These are phyloP conservation scores for Vickermania ingenoplastis DNA, from an alignment of 208 protist species.

Conservation along the genomic window DNA sequence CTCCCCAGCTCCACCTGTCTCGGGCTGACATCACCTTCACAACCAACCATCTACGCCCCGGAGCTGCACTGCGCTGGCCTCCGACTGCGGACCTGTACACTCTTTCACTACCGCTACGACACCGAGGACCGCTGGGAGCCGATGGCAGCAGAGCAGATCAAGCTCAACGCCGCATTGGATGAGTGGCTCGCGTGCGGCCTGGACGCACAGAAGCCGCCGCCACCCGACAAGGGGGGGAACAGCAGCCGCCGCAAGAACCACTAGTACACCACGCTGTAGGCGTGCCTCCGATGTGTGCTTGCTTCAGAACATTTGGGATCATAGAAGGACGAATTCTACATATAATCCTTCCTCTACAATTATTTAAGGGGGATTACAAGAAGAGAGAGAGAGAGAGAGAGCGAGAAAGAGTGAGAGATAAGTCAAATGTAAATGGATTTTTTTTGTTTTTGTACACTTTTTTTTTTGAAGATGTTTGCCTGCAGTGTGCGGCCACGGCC, in stretches of 20 bases:
- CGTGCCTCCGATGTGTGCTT: no score
- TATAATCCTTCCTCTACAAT: no score
- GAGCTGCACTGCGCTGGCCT: constrained; percentile 69
- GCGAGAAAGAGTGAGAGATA: no score
- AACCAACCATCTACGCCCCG: constrained; percentile 18
- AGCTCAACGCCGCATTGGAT: background rate
- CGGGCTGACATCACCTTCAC: background rate
- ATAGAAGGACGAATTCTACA: no score
- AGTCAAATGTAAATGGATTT: no score
- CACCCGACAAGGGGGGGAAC: background rate
- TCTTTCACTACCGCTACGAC: constrained; percentile 23
- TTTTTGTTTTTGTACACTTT: no score
- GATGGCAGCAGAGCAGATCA: constrained; percentile 5
- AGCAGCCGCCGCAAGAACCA: background rate
- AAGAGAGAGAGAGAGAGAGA: no score
- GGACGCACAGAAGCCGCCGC: background rate
- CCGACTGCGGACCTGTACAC: constrained; percentile 33
- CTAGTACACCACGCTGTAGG: no score
- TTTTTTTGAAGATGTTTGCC: no score
- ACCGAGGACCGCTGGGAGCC: constrained; percentile 7
- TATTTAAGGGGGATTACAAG: no score
- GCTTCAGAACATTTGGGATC: no score
- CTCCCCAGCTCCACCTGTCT: background rate
- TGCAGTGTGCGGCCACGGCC: no score
- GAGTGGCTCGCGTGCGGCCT: background rate